These are phyloP conservation scores for Thymus quinquecostatus DNA, from an alignment of 257 asterid genomes.

Conservation along the genomic window DNA sequence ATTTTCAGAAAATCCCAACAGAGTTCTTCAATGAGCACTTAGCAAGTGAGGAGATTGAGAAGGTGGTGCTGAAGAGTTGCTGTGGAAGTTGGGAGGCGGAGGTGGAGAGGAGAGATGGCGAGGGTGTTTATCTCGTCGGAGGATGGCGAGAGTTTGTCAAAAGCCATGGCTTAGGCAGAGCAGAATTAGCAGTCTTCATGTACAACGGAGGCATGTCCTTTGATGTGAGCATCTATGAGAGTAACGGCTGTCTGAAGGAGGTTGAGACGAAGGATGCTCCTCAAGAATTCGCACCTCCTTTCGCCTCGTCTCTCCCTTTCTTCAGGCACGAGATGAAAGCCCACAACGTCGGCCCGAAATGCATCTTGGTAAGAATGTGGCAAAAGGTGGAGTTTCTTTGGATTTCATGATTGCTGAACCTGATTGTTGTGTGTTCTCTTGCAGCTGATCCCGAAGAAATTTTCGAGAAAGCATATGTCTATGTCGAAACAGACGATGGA, in stretches of 20 bases:
- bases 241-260: not conserved
- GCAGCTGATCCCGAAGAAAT: slow-evolving; percentile 32
- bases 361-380: slow-evolving; percentile 26
- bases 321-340: slow-evolving; percentile 24
- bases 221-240: slow-evolving; percentile 34
- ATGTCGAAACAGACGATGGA: not conserved
- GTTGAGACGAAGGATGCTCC: not conserved
- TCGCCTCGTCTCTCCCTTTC: slow-evolving; percentile 27
- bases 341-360: slow-evolving; percentile 12
- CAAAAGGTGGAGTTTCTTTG: not conserved
- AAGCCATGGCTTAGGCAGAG: slow-evolving; percentile 22
- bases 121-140: not conserved
- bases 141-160: slow-evolving; percentile 37
- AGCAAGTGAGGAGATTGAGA: not conserved
- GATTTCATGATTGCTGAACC: not conserved
- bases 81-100: slow-evolving; percentile 28
- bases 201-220: slow-evolving; percentile 40
- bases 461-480: slow-evolving; percentile 13
- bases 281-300: not conserved
- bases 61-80: slow-evolving; percentile 15
- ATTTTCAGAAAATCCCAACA: slow-evolving; percentile 35
- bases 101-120: not conserved
- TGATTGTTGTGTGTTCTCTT: not conserved
- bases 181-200: slow-evolving; percentile 31
- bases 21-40: slow-evolving; percentile 30